phyloP scores from a whole-genome alignment of 306 rosid genomes.

The Prunus mongolica region DNA sequence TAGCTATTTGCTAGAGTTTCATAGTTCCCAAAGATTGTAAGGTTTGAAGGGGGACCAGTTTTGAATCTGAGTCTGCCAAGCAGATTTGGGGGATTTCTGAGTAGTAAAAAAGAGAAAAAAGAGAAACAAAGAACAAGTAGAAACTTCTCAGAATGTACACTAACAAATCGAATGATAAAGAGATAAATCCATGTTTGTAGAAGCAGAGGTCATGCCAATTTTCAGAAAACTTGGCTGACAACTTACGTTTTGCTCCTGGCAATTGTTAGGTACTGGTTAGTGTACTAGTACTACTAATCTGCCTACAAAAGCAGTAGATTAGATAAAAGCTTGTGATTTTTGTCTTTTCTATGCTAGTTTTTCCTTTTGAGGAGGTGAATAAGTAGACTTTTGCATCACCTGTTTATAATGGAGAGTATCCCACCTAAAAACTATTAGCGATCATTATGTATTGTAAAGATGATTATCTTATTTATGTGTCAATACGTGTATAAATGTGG shows the following conservation, averaged over 20 bases:
- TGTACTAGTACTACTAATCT: not conserved
- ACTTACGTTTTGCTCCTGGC: not conserved
- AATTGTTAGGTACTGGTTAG: not conserved
- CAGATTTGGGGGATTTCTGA: not conserved
- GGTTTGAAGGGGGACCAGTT: not conserved
- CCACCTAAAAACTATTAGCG: not conserved
- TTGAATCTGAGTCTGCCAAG: not conserved
- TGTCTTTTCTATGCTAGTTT: not conserved
- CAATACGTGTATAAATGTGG: not conserved
- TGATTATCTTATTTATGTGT: not conserved
- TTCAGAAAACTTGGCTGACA: not conserved
- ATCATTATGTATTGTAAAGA: not conserved
- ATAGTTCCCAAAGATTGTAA: not conserved
- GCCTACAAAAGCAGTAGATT: not conserved
- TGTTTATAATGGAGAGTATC: not conserved
- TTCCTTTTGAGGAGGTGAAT: not conserved
- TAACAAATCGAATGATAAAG: not conserved
- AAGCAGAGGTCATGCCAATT: not conserved
- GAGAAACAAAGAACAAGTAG: not conserved
- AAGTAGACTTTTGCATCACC: not conserved
- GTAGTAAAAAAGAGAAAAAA: not conserved
- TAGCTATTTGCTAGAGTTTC: not conserved
- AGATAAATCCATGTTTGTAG: not conserved
- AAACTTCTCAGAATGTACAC: not conserved
- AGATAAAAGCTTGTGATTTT: not conserved